Percentiles rank a stretch among this genome's conserved stretches.
These are phyloP conservation scores for Pyrenochaeta sp. DNA, from an alignment of 2,329 filamentous ascomycete genomes.

Conservation along the genomic window DNA sequence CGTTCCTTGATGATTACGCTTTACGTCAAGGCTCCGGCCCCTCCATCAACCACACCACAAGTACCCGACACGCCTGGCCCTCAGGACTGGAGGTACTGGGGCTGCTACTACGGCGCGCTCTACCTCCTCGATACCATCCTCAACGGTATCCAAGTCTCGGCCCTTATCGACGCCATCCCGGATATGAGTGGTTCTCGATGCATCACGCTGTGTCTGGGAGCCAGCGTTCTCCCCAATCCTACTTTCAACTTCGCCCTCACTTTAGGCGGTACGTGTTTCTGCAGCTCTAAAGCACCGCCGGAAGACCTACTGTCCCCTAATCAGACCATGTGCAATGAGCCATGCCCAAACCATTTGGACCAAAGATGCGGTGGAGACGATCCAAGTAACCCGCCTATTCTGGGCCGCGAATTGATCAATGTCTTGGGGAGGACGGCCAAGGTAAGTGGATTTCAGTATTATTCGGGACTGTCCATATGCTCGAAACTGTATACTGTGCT, in stretches of 20 bases:
- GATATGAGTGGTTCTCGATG: slow-evolving; percentile 1
- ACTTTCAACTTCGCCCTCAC: slow-evolving; percentile 1
- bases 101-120: slow-evolving; percentile 13
- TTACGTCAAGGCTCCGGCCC: not conserved
- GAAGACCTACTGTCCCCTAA: not conserved
- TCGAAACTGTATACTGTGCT: slow-evolving; percentile 1
- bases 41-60: not conserved
- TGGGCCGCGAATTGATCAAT: not conserved
- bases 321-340: not conserved
- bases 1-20: not conserved
- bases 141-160: not conserved
- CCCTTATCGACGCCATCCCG: not conserved
- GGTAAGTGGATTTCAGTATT: slow-evolving; percentile 1
- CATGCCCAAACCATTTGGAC: not conserved
- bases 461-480: not conserved
- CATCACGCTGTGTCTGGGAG: slow-evolving; percentile 1
- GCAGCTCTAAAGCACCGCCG: not conserved
- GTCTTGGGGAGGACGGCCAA: not conserved
- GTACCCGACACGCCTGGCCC: not conserved
- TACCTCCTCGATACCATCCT: slow-evolving; percentile 16
- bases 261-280: not conserved
- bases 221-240: not conserved
- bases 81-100: slow-evolving; percentile 1
- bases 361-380: slow-evolving; percentile 4
- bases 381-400: not conserved